Base-by-base conservation (phyloP, 1,284 basidiomycete genomes). In the Coniophora puteana region DNA sequence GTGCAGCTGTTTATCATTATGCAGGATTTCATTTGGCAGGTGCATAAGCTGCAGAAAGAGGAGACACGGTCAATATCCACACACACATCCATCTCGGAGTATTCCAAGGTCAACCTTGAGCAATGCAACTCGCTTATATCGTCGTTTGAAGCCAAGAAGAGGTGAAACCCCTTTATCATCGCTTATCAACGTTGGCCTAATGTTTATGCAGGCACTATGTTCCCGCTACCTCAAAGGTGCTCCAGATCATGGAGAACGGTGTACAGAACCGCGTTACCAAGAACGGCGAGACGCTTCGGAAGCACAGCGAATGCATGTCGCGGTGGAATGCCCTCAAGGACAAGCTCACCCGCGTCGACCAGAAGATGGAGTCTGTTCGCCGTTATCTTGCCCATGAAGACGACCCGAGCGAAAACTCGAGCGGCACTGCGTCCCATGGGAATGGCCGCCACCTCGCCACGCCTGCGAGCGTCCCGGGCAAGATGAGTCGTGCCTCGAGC, bases 171-270 rank as follows among this genome's bases (percentile, higher is more conserved):
- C 11, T 40, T 6, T 18, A 22, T 36, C 6, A n/a, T 41, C 28
- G 30, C 22, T 28, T 22, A 16, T 34, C 42, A 43, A 42, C 18
- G 23, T 29, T 52, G 33, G 42, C 46, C 50, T 14, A 46, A 34
- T 32, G 25, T 44, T 26, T 6, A 42, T 23, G 26, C 8, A 88
- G 80, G 59, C 90, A 91, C 61, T 98, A 98, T 59, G 82, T 90
- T 63, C 93, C 93, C 1, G 92, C 93, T 17, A 89, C 91, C 4
- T 87, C 84, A 10, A 93, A 93, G 59, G 93, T 94, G 28, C 73
- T 98, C n/a, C 80, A 83, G 16, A 93, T 93, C 52, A 87, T 97
- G 53, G 91, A 93, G 58, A 94, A 91, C 60, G 91, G 91, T 27
- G 87, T 97, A 22, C 78, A 80, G 45, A 91, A 95, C 49, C 78